phyloP scores from a whole-genome alignment of 1,284 basidiomycete species.

The Rhodotorula sp. region DNA sequence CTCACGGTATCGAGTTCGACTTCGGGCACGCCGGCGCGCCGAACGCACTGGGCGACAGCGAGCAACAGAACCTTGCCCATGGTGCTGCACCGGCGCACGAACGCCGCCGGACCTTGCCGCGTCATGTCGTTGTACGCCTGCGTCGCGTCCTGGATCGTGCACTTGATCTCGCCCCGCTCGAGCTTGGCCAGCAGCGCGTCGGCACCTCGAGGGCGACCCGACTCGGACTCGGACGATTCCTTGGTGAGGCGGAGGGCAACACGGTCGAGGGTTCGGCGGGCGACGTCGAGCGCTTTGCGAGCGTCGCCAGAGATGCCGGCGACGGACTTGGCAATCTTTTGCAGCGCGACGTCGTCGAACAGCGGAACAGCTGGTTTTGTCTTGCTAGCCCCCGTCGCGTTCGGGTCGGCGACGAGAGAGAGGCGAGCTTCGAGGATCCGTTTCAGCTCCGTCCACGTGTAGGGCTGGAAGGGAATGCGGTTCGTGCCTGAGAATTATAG shows the following conservation, averaged over 20 bases:
- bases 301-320: constrained; percentile 94
- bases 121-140: constrained; percentile 79
- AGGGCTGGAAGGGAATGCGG: constrained; percentile 92
- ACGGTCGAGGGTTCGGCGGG: constrained; percentile 57
- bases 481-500: constrained; percentile 69
- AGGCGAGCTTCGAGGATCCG: constrained; percentile 84
- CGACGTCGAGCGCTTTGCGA: constrained; percentile 87
- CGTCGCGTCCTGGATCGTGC: constrained; percentile 45
- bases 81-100: constrained; percentile 73
- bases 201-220: neutral
- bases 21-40: constrained; percentile 68
- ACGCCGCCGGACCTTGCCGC: constrained; percentile 82
- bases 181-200: constrained; percentile 60
- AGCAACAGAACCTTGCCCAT: constrained; percentile 89
- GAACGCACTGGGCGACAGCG: constrained; percentile 76
- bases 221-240: neutral
- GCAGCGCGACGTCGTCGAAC: constrained; percentile 69
- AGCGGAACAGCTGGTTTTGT: constrained; percentile 58
- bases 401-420: constrained; percentile 46
- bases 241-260: constrained; percentile 15
- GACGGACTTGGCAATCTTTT: constrained; percentile 86
- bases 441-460: constrained; percentile 75
- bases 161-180: constrained; percentile 46
- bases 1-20: constrained; percentile 44
- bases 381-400: constrained; percentile 41